Percentiles rank a stretch among this genome's conserved stretches.
phyloP scores from a whole-genome alignment of 2,329 filamentous ascomycete genomes.

The Torrubiella hemipterigena region DNA sequence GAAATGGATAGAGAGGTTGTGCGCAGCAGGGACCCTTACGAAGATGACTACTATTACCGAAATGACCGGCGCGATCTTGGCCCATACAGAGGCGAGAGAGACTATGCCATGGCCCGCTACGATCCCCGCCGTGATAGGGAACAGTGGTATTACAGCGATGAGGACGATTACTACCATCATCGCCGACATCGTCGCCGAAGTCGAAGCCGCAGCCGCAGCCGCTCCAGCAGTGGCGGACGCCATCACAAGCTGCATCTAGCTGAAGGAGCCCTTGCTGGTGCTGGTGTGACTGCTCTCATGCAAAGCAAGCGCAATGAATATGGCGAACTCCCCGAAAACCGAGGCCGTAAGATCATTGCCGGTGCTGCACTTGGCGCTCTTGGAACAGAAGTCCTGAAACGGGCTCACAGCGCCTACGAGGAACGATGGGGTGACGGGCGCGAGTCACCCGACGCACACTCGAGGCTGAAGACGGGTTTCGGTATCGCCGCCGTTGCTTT shows the following conservation, averaged over 20 bases:
- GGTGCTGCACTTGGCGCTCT: slow-evolving; percentile 51
- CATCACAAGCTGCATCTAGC: slow-evolving; percentile 49
- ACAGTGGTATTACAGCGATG: slow-evolving; percentile 31
- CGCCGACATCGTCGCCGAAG: slow-evolving; percentile 35
- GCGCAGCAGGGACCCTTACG: slow-evolving; percentile 19
- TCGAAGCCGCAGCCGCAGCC: slow-evolving; percentile 37
- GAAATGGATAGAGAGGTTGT: slow-evolving; percentile 24
- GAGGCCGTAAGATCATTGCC: slow-evolving; percentile 46
- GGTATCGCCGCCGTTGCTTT: slow-evolving; percentile 52
- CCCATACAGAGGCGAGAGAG: slow-evolving; percentile 24
- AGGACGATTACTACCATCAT: slow-evolving; percentile 34
- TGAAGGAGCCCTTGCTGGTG: slow-evolving; percentile 53
- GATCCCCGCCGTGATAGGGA: slow-evolving; percentile 10
- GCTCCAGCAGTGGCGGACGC: slow-evolving; percentile 34
- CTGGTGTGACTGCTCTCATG: slow-evolving; percentile 47
- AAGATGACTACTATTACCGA: slow-evolving; percentile 41
- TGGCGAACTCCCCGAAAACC: slow-evolving; percentile 36
- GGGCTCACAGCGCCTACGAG: slow-evolving; percentile 49
- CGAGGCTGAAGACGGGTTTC: slow-evolving; percentile 46
- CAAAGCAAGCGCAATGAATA: slow-evolving; percentile 39
- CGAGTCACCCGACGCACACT: slow-evolving; percentile 27
- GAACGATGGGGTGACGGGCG: slow-evolving; percentile 32
- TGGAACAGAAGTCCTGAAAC: slow-evolving; percentile 47
- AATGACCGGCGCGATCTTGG: slow-evolving; percentile 31
- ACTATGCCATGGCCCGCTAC: slow-evolving; percentile 18